Conservation (phyloP, 371 early-diverging fungal species). For the Rhizopus microsporus region DNA sequence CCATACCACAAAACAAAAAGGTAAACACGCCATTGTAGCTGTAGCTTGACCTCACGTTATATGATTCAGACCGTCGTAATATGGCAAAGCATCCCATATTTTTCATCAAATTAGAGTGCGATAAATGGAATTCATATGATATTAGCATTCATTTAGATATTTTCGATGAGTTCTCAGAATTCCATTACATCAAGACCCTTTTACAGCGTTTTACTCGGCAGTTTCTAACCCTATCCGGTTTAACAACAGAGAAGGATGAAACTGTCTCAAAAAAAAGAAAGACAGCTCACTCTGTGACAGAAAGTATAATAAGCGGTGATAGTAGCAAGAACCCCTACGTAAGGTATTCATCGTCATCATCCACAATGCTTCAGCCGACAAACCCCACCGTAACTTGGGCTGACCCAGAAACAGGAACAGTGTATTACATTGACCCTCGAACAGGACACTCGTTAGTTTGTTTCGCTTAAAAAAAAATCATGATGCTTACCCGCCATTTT, state of each 20-base stretch:
- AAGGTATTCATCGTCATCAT: background rate
- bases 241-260: background rate
- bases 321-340: background rate
- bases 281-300: background rate
- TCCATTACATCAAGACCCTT: background rate
- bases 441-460: constrained; percentile 22
- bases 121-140: constrained; percentile 43
- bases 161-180: constrained; percentile 14
- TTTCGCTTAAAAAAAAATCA: too few species aligned
- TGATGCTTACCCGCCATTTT: background rate
- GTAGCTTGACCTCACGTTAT: background rate
- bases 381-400: constrained; percentile 11
- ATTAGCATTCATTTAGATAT: constrained; percentile 27
- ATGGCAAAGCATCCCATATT: constrained; percentile 55
- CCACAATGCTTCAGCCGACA: background rate
- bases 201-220: background rate
- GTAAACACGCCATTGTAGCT: background rate
- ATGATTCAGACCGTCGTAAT: constrained; percentile 14
- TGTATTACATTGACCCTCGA: constrained; percentile 11
- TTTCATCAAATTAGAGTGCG: constrained; percentile 48
- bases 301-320: background rate
- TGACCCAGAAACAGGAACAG: constrained; percentile 8
- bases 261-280: background rate
- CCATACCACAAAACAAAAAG: constrained; percentile 16
- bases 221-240: constrained; percentile 5